Conservation (phyloP, 2,329 filamentous ascomycete species). For the Cercospora sojina region DNA sequence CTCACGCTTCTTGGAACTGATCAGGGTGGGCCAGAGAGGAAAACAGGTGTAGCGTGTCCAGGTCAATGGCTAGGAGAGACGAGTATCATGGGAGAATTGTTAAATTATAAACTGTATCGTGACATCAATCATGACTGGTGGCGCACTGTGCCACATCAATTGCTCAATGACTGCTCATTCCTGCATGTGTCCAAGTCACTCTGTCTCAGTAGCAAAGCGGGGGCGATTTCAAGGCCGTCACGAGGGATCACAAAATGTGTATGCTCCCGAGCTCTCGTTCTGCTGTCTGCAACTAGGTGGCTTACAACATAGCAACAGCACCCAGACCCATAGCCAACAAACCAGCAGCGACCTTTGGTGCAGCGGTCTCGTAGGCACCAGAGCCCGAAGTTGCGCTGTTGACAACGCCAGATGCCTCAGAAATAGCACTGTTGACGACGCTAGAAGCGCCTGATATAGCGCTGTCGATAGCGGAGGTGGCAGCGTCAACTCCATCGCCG, state of each 20-base stretch:
- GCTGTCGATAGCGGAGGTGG: constrained; percentile 13
- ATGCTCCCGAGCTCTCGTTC: background rate
- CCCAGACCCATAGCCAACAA: constrained; percentile 36
- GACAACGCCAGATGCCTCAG: constrained; percentile 13
- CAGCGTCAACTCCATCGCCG: background rate
- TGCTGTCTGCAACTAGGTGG: background rate
- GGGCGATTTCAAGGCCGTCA: background rate
- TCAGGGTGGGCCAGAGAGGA: no score
- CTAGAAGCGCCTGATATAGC: constrained; percentile 23
- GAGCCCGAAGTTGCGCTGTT: constrained; percentile 13
- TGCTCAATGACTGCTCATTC: background rate
- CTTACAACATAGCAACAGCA: constrained; percentile 34
- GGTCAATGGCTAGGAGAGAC: no score
- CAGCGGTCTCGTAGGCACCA: constrained; percentile 29
- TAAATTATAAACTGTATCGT: background rate
- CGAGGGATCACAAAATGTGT: background rate
- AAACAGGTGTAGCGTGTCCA: no score
- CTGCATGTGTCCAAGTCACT: background rate
- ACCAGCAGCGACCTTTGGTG: constrained; percentile 32
- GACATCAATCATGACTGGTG: background rate
- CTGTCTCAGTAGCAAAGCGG: background rate
- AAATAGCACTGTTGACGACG: background rate
- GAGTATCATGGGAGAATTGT: no score
- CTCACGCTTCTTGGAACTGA: no score
- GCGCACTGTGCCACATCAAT: background rate